Conservation (phyloP, 2,329 filamentous ascomycete species). For the Tolypocladium ophioglossoides region DNA sequence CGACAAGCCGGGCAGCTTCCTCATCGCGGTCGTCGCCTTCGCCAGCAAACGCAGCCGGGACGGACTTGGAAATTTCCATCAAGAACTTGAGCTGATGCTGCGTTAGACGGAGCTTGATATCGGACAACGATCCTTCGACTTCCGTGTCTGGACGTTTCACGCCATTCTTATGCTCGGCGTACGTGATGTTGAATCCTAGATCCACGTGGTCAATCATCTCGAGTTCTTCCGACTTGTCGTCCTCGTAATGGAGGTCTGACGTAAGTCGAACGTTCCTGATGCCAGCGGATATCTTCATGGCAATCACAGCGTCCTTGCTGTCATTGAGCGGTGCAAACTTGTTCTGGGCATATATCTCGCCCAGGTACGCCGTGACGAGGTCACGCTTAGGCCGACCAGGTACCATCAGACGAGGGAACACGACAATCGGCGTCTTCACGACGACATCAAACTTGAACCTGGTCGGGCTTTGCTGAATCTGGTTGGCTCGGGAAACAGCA, state of each 20-base stretch:
- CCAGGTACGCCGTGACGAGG: constrained; percentile 81
- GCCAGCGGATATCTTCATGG: constrained; percentile 83
- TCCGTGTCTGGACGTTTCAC: constrained; percentile 80
- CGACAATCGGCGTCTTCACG: constrained; percentile 89
- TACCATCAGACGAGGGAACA: constrained; percentile 74
- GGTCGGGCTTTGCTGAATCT: constrained; percentile 81
- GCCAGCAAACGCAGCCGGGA: constrained; percentile 72
- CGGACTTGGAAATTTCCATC: constrained; percentile 74
- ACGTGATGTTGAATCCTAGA: constrained; percentile 82
- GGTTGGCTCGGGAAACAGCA: constrained; percentile 84
- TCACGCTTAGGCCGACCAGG: constrained; percentile 65
- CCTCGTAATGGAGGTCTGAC: constrained; percentile 74
- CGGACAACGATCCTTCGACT: constrained; percentile 83
- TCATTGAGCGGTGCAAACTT: constrained; percentile 81
- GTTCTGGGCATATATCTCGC: constrained; percentile 96
- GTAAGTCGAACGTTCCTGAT: constrained; percentile 88
- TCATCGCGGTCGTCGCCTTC: constrained; percentile 60
- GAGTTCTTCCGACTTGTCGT: constrained; percentile 67
- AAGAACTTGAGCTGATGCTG: constrained; percentile 87
- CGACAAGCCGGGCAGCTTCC: constrained; percentile 66
- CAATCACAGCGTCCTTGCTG: constrained; percentile 57
- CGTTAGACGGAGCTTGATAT: constrained; percentile 81
- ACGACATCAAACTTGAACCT: constrained; percentile 91
- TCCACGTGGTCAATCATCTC: constrained; percentile 98
- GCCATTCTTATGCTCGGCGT: constrained; percentile 73